A percentile compares a stretch with the other conserved stretches of the same genome.
Evolutionary conservation across 345 rosid species (phyloP).

Genomic region (Aurinia saxatilis): DNA sequence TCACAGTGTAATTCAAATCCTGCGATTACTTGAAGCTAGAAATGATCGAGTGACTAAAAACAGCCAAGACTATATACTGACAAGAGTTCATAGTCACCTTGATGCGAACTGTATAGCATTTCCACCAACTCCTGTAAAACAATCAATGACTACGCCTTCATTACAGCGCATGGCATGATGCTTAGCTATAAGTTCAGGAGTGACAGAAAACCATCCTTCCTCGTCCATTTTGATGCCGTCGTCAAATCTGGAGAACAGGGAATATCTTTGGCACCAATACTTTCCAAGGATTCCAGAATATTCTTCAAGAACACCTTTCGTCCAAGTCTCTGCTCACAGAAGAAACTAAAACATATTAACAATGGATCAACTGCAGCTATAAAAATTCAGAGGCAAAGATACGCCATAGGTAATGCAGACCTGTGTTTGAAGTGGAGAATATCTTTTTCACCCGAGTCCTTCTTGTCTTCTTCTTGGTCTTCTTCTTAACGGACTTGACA

Average conservation of each 20-base stretch:
- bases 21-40: not conserved
- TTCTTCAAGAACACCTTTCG: constrained; percentile 35
- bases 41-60: not conserved
- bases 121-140: constrained; percentile 94
- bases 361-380: not conserved
- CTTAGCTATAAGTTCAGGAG: constrained; percentile 79
- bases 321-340: constrained; percentile 37
- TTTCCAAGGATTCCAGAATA: constrained; percentile 41
- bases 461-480: constrained; percentile 48
- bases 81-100: constrained; percentile 30
- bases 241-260: constrained; percentile 71
- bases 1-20: not conserved
- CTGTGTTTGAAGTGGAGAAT: constrained; percentile 30
- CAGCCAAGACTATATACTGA: not conserved
- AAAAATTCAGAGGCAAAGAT: not conserved
- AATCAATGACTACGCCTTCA: constrained; percentile 53
- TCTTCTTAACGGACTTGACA: constrained; percentile 26
- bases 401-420: constrained; percentile 21
- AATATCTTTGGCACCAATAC: constrained; percentile 86
- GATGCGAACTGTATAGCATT: constrained; percentile 85
- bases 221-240: constrained; percentile 85
- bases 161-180: constrained; percentile 77
- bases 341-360: not conserved
- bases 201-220: constrained; percentile 99
- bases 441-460: constrained; percentile 33